Conservation (phyloP, 768 basidiomycete genomes). For the Rubroboletus satanas region DNA sequence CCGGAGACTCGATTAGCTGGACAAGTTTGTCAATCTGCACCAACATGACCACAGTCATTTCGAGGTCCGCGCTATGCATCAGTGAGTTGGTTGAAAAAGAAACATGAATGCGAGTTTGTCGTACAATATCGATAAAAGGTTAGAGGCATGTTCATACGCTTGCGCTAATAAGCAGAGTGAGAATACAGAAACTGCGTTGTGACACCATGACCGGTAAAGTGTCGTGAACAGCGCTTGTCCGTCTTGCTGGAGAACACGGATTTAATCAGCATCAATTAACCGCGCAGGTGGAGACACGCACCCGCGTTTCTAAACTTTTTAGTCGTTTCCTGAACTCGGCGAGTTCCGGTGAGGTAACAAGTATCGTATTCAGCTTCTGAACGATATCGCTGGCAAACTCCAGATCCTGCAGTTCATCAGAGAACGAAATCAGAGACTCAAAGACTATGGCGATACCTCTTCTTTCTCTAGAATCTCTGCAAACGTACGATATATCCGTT, state of each 20-base stretch:
- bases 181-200: slow-evolving; percentile 95
- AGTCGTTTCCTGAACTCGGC: slow-evolving; percentile 89
- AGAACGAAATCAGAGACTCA: background rate
- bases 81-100: background rate
- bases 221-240: slow-evolving; percentile 94
- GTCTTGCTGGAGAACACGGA: slow-evolving; percentile 59
- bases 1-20: slow-evolving; percentile 95
- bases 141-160: slow-evolving; percentile 98
- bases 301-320: slow-evolving; percentile 90
- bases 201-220: slow-evolving; percentile 96
- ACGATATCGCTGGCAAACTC: slow-evolving; percentile 98
- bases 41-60: slow-evolving; percentile 90
- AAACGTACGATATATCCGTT: slow-evolving; percentile 91
- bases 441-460: slow-evolving; percentile 54
- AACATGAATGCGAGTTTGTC: slow-evolving; percentile 18
- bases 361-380: slow-evolving; percentile 93
- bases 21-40: slow-evolving; percentile 98
- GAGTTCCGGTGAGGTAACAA: slow-evolving; percentile 96
- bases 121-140: slow-evolving; percentile 92
- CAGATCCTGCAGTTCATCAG: slow-evolving; percentile 59
- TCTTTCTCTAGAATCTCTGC: slow-evolving; percentile 98
- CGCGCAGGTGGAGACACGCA: slow-evolving; percentile 34
- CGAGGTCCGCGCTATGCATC: slow-evolving; percentile 77
- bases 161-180: slow-evolving; percentile 95
- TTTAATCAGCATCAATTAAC: background rate